These are phyloP conservation scores for Gynochthodes officinalis DNA, from an alignment of 257 asterid genomes.

Conservation along the genomic window DNA sequence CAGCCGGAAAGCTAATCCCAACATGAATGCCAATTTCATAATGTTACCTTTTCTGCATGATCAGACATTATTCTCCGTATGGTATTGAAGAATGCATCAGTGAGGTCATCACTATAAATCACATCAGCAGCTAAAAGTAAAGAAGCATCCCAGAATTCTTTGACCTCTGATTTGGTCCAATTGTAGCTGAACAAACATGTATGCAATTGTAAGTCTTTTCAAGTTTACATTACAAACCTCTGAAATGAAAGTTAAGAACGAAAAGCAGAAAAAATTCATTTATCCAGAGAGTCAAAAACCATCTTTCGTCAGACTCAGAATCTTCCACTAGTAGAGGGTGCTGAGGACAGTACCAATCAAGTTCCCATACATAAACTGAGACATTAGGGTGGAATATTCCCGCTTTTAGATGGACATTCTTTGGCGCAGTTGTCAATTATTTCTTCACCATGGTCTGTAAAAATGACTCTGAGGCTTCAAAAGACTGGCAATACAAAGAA, in stretches of 20 bases:
- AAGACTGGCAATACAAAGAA: constrained; percentile 14
- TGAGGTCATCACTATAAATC: constrained; percentile 74
- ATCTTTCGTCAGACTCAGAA: constrained; percentile 47
- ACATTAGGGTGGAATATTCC: constrained; percentile 43
- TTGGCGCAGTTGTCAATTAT: constrained; percentile 71
- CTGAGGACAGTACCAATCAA: constrained; percentile 77
- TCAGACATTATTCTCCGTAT: constrained; percentile 56
- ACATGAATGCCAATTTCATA: neutral
- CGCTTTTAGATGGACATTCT: constrained; percentile 56
- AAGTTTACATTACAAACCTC: neutral
- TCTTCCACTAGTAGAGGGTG: constrained; percentile 47
- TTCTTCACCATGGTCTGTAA: constrained; percentile 68
- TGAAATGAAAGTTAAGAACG: neutral
- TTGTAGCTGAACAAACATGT: constrained; percentile 45
- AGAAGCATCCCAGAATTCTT: constrained; percentile 66
- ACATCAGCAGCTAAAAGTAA: constrained; percentile 94
- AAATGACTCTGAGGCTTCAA: constrained; percentile 23
- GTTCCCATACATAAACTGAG: constrained; percentile 73
- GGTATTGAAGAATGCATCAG: constrained; percentile 69
- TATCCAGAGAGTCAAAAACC: neutral
- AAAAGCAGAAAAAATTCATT: neutral
- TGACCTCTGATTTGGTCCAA: constrained; percentile 66
- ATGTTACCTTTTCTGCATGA: constrained; percentile 59
- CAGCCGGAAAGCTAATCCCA: neutral
- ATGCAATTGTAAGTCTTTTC: neutral